A percentile compares a stretch with the other conserved stretches of the same genome.
phyloP scores from a whole-genome alignment of 768 basidiomycete species.

The Tephrocybe sp. region DNA sequence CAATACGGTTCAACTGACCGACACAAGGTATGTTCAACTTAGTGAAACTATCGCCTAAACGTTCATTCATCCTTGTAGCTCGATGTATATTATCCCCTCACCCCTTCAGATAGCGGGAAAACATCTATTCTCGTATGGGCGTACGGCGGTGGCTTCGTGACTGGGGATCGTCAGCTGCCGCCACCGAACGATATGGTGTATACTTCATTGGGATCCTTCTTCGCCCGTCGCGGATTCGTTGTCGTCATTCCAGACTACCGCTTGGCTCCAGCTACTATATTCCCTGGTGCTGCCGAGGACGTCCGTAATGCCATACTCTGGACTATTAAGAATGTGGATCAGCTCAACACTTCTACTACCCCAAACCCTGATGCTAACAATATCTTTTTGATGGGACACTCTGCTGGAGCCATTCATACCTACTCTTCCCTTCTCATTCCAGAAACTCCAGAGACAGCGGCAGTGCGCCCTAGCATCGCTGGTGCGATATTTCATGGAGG shows the following conservation, averaged over 20 bases:
- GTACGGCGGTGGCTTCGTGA: slow-evolving; percentile 65
- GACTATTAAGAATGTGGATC: slow-evolving; percentile 36
- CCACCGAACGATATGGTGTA: slow-evolving; percentile 50
- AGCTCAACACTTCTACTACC: slow-evolving; percentile 25
- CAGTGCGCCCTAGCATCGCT: slow-evolving; percentile 33
- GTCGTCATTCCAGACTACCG: slow-evolving; percentile 71
- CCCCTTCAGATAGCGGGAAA: slow-evolving; percentile 22
- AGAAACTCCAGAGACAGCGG: slow-evolving; percentile 24
- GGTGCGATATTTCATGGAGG: slow-evolving; percentile 47
- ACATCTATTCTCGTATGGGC: slow-evolving; percentile 58
- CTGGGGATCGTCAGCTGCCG: slow-evolving; percentile 45
- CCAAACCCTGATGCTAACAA: slow-evolving; percentile 36
- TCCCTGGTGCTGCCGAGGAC: slow-evolving; percentile 54
- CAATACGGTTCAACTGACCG: slow-evolving; percentile 51
- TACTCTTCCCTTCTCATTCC: slow-evolving; percentile 41
- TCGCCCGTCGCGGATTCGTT: slow-evolving; percentile 54
- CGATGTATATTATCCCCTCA: slow-evolving; percentile 61
- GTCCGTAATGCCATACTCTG: slow-evolving; percentile 59
- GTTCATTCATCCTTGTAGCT: slow-evolving; percentile 34
- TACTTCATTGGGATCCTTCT: slow-evolving; percentile 58
- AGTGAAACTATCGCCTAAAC: not conserved
- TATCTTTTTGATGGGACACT: slow-evolving; percentile 57
- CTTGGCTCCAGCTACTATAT: slow-evolving; percentile 53
- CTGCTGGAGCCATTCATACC: slow-evolving; percentile 54
- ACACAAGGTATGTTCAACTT: slow-evolving; percentile 38